phyloP scores from a whole-genome alignment of 2,329 filamentous ascomycete species.

The Cladorrhinum sp. region DNA sequence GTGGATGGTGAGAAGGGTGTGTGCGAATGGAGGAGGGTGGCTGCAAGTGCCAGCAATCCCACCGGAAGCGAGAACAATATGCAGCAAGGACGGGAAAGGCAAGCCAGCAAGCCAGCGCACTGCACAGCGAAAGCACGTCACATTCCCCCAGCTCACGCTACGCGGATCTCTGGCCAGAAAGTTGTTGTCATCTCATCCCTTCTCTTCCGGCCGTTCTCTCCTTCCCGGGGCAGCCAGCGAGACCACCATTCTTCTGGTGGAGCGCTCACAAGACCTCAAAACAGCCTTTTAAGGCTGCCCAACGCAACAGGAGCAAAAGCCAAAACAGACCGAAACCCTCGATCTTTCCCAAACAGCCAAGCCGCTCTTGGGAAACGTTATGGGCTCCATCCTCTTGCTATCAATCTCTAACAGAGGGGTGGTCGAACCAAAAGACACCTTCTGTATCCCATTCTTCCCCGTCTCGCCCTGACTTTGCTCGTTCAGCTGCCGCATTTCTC shows the following conservation, averaged over 20 bases:
- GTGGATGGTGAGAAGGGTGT: background rate
- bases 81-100: slow-evolving; percentile 11
- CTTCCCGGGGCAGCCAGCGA: background rate
- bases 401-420: too few species aligned
- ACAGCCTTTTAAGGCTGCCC: background rate
- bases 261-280: background rate
- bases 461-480: background rate
- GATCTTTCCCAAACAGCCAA: background rate
- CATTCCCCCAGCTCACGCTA: slow-evolving; percentile 10
- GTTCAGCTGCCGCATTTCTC: background rate
- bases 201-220: background rate
- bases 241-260: background rate
- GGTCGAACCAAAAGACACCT: background rate
- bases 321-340: background rate
- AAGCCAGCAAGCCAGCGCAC: slow-evolving; percentile 12
- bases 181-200: too few species aligned
- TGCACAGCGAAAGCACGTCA: slow-evolving; percentile 21
- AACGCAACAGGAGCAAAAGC: background rate
- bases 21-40: slow-evolving; percentile 11
- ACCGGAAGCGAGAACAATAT: slow-evolving; percentile 16
- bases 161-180: background rate
- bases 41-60: slow-evolving; percentile 7
- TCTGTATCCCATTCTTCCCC: background rate
- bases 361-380: too few species aligned
- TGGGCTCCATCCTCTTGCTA: too few species aligned